These are phyloP conservation scores for Telfairia occidentalis DNA, from an alignment of 331 rosid genomes.

Conservation along the genomic window DNA sequence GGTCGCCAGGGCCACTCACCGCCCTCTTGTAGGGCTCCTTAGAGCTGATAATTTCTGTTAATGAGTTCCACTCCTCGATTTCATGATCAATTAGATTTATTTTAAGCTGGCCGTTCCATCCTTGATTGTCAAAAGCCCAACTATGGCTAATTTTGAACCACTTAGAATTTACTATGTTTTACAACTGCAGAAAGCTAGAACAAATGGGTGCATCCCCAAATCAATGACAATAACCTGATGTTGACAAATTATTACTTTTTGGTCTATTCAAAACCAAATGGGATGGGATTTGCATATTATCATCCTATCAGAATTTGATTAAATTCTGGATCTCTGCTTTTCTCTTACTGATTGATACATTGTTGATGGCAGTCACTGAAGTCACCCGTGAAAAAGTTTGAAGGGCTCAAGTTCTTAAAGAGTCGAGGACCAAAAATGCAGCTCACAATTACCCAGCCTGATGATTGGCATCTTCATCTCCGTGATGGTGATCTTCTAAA, in stretches of 20 bases:
- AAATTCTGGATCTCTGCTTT: not conserved
- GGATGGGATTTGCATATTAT: not conserved
- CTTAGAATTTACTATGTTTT: too few species aligned
- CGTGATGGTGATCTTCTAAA: conserved; percentile 73
- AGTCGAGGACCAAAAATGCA: conserved; percentile 45
- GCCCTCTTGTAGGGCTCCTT: too few species aligned
- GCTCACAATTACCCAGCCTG: conserved; percentile 71
- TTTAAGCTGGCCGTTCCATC: too few species aligned
- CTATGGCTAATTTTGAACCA: too few species aligned
- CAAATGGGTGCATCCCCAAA: too few species aligned
- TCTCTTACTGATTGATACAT: not conserved
- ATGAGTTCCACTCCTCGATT: too few species aligned
- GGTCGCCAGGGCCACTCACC: too few species aligned
- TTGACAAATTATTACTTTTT: not conserved
- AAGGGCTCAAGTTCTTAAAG: conserved; percentile 17
- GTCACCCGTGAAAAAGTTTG: conserved; percentile 21
- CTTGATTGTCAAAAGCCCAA: too few species aligned
- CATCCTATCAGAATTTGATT: not conserved
- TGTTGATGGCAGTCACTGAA: conserved; percentile 6
- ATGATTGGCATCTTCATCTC: conserved; percentile 97
- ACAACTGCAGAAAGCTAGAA: too few species aligned
- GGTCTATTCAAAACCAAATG: not conserved
- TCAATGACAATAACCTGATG: not conserved
- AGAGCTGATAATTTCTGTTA: too few species aligned
- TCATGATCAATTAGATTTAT: too few species aligned